phyloP scores from a whole-genome alignment of 129 eudicot species.

The Lactuca saligna region DNA sequence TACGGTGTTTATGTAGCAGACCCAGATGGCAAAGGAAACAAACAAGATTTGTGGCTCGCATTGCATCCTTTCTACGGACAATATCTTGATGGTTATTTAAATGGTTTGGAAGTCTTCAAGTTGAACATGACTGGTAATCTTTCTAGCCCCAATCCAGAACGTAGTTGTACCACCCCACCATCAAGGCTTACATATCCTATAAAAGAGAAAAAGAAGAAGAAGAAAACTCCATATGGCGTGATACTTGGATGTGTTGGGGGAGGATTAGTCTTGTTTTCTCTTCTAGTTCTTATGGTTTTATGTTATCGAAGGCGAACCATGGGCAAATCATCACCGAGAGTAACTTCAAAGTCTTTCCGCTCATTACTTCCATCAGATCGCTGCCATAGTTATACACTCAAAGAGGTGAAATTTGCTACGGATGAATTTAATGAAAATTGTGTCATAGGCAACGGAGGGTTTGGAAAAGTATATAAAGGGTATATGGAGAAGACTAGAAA shows the following conservation, averaged over 20 bases:
- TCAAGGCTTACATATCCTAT: background rate
- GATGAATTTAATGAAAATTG: background rate
- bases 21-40: background rate
- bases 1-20: conserved; percentile 8
- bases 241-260: conserved; percentile 35
- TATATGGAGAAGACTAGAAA: conserved; percentile 17
- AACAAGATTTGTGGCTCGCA: conserved; percentile 31
- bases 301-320: conserved; percentile 13
- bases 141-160: conserved; percentile 42
- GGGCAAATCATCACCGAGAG: conserved; percentile 13
- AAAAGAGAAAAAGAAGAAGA: background rate
- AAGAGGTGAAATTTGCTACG: conserved; percentile 26
- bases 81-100: conserved; percentile 25
- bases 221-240: background rate
- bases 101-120: conserved; percentile 57
- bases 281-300: conserved; percentile 23
- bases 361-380: conserved; percentile 29
- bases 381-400: conserved; percentile 37
- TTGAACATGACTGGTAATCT: conserved; percentile 26
- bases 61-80: conserved; percentile 17
- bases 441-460: conserved; percentile 38
- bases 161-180: background rate
- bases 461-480: conserved; percentile 50
- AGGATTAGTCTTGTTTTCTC: conserved; percentile 14
- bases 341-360: conserved; percentile 7